These are phyloP conservation scores for Psilocybe azurescens DNA, from an alignment of 768 basidiomycete genomes.

Conservation along the genomic window DNA sequence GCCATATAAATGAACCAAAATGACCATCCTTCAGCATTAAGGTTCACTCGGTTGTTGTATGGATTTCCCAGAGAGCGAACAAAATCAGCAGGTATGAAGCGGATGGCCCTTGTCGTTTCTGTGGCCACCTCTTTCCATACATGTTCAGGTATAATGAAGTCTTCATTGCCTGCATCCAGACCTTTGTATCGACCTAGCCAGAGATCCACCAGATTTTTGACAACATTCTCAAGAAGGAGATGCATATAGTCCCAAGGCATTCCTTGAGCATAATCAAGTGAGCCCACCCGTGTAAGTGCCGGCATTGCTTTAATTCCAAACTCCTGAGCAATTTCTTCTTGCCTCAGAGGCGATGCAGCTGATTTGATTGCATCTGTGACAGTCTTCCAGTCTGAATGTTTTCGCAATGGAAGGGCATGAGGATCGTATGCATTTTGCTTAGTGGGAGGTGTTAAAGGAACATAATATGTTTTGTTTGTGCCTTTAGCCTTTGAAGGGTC, in stretches of 20 bases:
- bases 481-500: conserved; percentile 11
- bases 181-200: conserved; percentile 48
- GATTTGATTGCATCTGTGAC: conserved; percentile 15
- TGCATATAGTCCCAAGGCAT: conserved; percentile 58
- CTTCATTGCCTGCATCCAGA: conserved; percentile 28
- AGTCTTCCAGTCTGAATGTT: not conserved
- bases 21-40: conserved; percentile 27
- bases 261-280: conserved; percentile 38
- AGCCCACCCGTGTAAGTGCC: conserved; percentile 33
- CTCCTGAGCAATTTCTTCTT: not conserved
- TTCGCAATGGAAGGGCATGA: conserved; percentile 19
- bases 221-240: conserved; percentile 42
- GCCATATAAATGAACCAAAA: conserved; percentile 31
- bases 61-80: conserved; percentile 34
- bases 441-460: conserved; percentile 23
- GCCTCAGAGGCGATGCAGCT: conserved; percentile 12
- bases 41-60: conserved; percentile 23
- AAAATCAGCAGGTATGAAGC: conserved; percentile 32
- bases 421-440: conserved; percentile 24
- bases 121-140: conserved; percentile 23
- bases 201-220: conserved; percentile 39
- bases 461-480: not conserved
- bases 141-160: conserved; percentile 21
- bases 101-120: conserved; percentile 19
- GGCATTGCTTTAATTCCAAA: conserved; percentile 42